Evolutionary conservation across 75 land plant species (phyloP).

Genomic region (Gnetum montanum): DNA sequence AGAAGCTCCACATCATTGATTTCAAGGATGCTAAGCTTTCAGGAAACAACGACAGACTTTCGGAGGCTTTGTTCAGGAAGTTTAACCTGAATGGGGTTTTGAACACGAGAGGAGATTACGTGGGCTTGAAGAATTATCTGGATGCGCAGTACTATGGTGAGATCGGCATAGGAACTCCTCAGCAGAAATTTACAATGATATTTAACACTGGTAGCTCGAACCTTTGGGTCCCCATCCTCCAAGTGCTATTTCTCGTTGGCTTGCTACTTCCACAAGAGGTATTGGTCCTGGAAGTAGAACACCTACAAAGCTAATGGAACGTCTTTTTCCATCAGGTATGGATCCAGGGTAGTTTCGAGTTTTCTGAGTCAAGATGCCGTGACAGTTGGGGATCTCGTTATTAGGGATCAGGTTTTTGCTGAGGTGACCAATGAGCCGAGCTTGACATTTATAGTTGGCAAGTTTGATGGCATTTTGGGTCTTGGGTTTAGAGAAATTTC

Average conservation of each 20-base stretch:
- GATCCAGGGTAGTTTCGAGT: too few species aligned
- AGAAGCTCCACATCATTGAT: too few species aligned
- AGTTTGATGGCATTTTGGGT: slow-evolving; percentile 92
- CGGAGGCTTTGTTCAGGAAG: too few species aligned
- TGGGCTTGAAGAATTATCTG: slow-evolving; percentile 23
- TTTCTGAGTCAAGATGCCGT: too few species aligned
- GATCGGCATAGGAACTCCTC: slow-evolving; percentile 29
- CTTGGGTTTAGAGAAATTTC: slow-evolving; percentile 90
- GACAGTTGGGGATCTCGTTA: too few species aligned
- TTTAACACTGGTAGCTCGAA: slow-evolving; percentile 39
- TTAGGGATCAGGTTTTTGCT: slow-evolving; percentile 58
- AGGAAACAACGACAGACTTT: too few species aligned
- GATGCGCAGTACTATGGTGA: slow-evolving; percentile 46
- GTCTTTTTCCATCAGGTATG: too few species aligned
- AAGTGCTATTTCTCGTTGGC: slow-evolving; percentile 28
- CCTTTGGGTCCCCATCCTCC: slow-evolving; percentile 37
- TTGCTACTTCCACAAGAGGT: too few species aligned
- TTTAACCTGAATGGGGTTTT: too few species aligned
- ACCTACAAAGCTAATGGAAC: too few species aligned
- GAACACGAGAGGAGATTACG: slow-evolving; percentile 15
- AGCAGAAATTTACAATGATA: slow-evolving; percentile 22
- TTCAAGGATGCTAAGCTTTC: too few species aligned
- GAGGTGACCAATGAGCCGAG: slow-evolving; percentile 80
- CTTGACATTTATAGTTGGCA: slow-evolving; percentile 57
- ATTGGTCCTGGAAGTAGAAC: too few species aligned